Percentiles rank a stretch among this genome's conserved stretches.
Evolutionary conservation across 2,329 filamentous ascomycete genomes (phyloP).

Genomic region (Talaromyces sp.): DNA sequence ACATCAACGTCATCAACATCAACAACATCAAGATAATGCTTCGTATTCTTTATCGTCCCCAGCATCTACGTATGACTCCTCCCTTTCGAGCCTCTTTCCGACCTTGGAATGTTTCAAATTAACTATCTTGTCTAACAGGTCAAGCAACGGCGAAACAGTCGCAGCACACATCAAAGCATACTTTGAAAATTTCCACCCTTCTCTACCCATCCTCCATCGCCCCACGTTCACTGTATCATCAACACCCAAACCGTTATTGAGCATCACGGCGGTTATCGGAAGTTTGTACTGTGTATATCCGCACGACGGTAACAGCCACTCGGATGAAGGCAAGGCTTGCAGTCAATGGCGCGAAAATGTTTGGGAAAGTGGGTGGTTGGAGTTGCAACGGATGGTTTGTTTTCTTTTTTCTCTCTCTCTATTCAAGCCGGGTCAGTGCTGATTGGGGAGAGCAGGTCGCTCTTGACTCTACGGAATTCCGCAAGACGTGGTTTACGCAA

Average conservation of each 20-base stretch:
- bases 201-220: constrained; percentile 12
- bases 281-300: constrained; percentile 5
- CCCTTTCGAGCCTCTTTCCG: background rate
- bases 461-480: constrained; percentile 18
- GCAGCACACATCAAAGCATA: constrained; percentile 9
- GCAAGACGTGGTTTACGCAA: constrained; percentile 23
- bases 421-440: background rate
- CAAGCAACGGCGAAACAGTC: background rate
- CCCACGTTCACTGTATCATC: constrained; percentile 11
- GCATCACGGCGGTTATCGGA: constrained; percentile 9
- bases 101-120: background rate
- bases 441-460: constrained; percentile 15
- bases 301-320: background rate
- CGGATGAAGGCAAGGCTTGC: background rate
- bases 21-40: background rate
- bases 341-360: constrained; percentile 7
- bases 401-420: background rate
- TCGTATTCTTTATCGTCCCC: background rate
- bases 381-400: constrained; percentile 10
- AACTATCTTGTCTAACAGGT: background rate
- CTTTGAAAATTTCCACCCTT: constrained; percentile 14
- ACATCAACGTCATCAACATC: too few relatives aligned
- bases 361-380: constrained; percentile 11
- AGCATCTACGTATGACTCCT: background rate
- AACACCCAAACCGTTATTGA: constrained; percentile 10